phyloP scores from a whole-genome alignment of 139 green algal species.

The Tetradesmus obliquus region DNA sequence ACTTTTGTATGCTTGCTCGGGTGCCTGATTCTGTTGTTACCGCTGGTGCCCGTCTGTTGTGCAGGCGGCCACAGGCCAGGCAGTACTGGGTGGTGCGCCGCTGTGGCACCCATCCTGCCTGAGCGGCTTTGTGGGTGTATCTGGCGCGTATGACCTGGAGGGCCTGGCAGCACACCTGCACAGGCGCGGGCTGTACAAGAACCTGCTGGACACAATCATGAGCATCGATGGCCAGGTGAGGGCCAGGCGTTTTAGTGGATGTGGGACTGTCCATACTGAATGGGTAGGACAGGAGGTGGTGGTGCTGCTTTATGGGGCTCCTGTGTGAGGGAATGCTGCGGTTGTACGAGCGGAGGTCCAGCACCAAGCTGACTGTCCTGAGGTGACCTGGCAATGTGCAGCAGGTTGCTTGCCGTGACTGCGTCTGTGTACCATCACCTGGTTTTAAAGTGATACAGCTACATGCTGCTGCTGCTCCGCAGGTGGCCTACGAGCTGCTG shows the following conservation, averaged over 20 bases:
- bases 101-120: slow-evolving; percentile 68
- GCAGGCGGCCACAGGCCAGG: slow-evolving; percentile 31
- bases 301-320: no score
- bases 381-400: background rate
- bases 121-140: slow-evolving; percentile 71
- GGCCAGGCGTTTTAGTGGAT: background rate
- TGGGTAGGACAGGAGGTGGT: no score
- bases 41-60: background rate
- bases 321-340: no score
- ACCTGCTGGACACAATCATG: slow-evolving; percentile 66
- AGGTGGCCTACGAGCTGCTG: slow-evolving; percentile 65
- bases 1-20: no score
- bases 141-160: slow-evolving; percentile 85
- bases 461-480: slow-evolving; percentile 22
- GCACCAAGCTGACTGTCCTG: background rate
- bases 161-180: slow-evolving; percentile 86
- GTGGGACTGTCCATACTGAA: background rate
- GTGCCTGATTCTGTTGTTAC: no score
- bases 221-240: slow-evolving; percentile 44
- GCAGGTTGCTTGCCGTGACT: background rate
- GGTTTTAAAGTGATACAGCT: background rate
- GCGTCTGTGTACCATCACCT: background rate
- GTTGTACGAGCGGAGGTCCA: background rate
- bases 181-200: slow-evolving; percentile 80
- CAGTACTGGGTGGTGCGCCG: slow-evolving; percentile 41